Base-by-base conservation (phyloP, 352 stramenopile genomes). In the Globisporangium nagaii region DNA sequence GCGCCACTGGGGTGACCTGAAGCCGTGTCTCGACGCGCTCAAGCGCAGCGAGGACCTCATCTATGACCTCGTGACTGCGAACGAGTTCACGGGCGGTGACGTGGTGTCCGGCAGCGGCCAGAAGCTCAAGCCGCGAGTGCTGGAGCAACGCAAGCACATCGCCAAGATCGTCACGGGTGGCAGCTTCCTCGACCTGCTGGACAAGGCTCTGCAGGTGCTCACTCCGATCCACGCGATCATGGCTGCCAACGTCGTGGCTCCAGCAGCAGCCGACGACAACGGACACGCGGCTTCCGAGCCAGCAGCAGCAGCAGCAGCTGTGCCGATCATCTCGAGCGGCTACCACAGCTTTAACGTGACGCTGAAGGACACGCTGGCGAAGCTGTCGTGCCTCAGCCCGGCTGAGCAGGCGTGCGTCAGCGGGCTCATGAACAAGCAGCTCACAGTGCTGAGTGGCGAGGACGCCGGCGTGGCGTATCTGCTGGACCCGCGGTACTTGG, bases 401-500 rank as follows among this genome's bases (percentile, higher is more conserved):
- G 32, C 3, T 17, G 52, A 58, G 24, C 41, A 35, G 17, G 20
- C 41, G 31, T 30, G 12, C 2, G 20, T 58, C 11, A 31, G 35
- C 22, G 22, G 31, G 5, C 30, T 51, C 17, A 9, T 36, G 32
- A n/a, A 3, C 13, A 39, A 37, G 24, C 32, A 37, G 5, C 30
- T 44, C 31, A 15, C 8, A 1, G 24, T 19, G 11, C 40, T 32
- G 9, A 58, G 52, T 27, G 10, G 30, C 10, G 35, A 45, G 15
- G 35, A 53, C 30, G 37, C 28, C 22, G 42, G 50, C 4, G 19
- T 62, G 4, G 58, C 58, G 27, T 56, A 61, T 4, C 11, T 65
- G 15, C 42, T 61, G 10, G 58, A 60, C 7, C 50, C 51, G 22
- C 56, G 47, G 2, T 63, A 53, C 37, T 17, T 63, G 2, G 60